These are phyloP conservation scores for Boechera stricta DNA, from an alignment of 345 rosid genomes.

Conservation along the genomic window DNA sequence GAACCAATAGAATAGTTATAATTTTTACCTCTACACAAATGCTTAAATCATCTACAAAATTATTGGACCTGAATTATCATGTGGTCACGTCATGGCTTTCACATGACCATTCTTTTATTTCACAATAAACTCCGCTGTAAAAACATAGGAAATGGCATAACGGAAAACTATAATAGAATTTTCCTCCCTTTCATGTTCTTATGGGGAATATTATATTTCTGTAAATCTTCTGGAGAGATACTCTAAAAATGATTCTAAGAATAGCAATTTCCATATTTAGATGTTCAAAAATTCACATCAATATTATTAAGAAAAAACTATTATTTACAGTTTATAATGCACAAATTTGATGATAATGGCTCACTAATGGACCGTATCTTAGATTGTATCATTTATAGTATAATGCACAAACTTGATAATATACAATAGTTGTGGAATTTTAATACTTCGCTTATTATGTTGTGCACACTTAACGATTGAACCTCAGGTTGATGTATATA, in stretches of 20 bases:
- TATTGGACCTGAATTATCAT: conserved; percentile 25
- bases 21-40: not conserved
- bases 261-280: not conserved
- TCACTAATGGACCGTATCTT: too few species aligned
- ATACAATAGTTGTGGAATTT: too few species aligned
- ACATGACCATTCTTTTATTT: conserved; percentile 23
- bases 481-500: too few species aligned
- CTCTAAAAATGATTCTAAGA: not conserved
- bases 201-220: not conserved
- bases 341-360: too few species aligned
- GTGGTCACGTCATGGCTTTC: conserved; percentile 22
- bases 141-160: not conserved
- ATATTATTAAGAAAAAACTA: too few species aligned
- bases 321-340: too few species aligned
- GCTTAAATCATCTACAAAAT: conserved; percentile 15
- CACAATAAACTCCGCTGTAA: conserved; percentile 10
- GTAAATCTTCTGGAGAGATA: not conserved
- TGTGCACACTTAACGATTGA: too few species aligned
- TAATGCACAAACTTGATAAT: too few species aligned
- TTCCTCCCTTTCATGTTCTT: not conserved
- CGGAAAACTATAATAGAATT: not conserved
- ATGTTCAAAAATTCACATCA: too few species aligned
- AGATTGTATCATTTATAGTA: too few species aligned
- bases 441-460: too few species aligned
- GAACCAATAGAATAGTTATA: conserved; percentile 9